These are phyloP conservation scores for Schwanniomyces occidentalis DNA, from an alignment of 805 yeast species.

Conservation along the genomic window DNA sequence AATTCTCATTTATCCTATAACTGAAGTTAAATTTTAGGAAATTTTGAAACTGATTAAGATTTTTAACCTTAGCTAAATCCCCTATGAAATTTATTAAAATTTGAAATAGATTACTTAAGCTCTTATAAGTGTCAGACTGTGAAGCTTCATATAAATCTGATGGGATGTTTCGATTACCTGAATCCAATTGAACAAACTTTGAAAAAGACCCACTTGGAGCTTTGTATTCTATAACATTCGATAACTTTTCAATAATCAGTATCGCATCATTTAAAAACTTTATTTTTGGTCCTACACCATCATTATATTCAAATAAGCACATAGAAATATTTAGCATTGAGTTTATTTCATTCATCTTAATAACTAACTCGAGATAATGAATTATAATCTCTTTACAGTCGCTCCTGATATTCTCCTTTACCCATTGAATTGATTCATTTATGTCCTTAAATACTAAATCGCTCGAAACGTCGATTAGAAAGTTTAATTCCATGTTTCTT, in stretches of 20 bases:
- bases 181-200: constrained; percentile 34
- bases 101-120: constrained; percentile 19
- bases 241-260: constrained; percentile 5
- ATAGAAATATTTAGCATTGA: constrained; percentile 15
- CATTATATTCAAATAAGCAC: constrained; percentile 11
- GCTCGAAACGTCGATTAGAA: constrained; percentile 23
- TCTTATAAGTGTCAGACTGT: constrained; percentile 19
- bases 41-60: constrained; percentile 24
- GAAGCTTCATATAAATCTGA: constrained; percentile 26
- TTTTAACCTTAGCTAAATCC: constrained; percentile 16
- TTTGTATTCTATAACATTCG: constrained; percentile 1
- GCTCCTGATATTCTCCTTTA: constrained; percentile 16
- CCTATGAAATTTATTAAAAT: constrained; percentile 19
- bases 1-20: constrained; percentile 17
- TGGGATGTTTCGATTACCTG: constrained; percentile 40
- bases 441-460: constrained; percentile 28
- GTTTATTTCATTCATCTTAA: constrained; percentile 16
- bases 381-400: constrained; percentile 11
- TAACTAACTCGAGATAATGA: constrained; percentile 6
- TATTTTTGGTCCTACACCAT: constrained; percentile 3
- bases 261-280: constrained; percentile 19
- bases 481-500: constrained; percentile 54
- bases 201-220: constrained; percentile 31
- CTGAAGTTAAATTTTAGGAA: constrained; percentile 30
- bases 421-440: constrained; percentile 32